These are phyloP conservation scores for Brasilioporus rufonigricans DNA, from an alignment of 768 basidiomycete genomes.

Conservation along the genomic window DNA sequence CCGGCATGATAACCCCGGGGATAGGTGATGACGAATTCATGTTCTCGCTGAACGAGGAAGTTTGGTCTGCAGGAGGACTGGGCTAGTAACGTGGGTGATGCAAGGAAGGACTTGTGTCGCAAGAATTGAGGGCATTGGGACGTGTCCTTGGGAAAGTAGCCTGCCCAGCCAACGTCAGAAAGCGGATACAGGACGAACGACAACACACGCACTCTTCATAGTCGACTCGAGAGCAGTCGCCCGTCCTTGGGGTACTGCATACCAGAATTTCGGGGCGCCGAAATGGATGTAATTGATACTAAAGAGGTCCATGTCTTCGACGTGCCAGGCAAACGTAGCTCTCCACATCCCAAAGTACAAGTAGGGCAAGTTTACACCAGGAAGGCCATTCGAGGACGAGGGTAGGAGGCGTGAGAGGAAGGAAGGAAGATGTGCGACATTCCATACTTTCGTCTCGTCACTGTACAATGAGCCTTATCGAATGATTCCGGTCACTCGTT, in stretches of 20 bases:
- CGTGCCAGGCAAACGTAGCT: constrained; percentile 98
- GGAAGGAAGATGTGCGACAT: constrained; percentile 90
- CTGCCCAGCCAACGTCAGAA: constrained; percentile 37
- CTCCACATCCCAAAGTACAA: constrained; percentile 99
- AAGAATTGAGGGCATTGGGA: constrained; percentile 89
- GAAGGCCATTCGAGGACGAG: constrained; percentile 63
- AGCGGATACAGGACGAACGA: neutral
- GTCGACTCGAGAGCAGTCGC: constrained; percentile 81
- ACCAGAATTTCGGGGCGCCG: constrained; percentile 97
- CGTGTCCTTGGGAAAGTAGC: constrained; percentile 86
- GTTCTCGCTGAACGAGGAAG: constrained; percentile 83
- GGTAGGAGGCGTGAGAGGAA: constrained; percentile 80
- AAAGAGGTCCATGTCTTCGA: constrained; percentile 99
- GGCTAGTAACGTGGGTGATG: constrained; percentile 80
- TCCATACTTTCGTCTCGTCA: constrained; percentile 81
- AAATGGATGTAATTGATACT: constrained; percentile 99
- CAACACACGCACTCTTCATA: constrained; percentile 66
- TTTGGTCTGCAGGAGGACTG: constrained; percentile 82
- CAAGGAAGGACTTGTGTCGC: constrained; percentile 94
- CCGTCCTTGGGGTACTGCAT: constrained; percentile 87
- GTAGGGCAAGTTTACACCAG: constrained; percentile 96
- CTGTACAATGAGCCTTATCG: constrained; percentile 64
- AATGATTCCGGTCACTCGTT: neutral
- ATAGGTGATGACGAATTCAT: constrained; percentile 96
- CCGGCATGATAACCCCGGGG: constrained; percentile 96